These are phyloP conservation scores for Trebouxia sp. DNA, from an alignment of 139 green algal species.

Conservation along the genomic window DNA sequence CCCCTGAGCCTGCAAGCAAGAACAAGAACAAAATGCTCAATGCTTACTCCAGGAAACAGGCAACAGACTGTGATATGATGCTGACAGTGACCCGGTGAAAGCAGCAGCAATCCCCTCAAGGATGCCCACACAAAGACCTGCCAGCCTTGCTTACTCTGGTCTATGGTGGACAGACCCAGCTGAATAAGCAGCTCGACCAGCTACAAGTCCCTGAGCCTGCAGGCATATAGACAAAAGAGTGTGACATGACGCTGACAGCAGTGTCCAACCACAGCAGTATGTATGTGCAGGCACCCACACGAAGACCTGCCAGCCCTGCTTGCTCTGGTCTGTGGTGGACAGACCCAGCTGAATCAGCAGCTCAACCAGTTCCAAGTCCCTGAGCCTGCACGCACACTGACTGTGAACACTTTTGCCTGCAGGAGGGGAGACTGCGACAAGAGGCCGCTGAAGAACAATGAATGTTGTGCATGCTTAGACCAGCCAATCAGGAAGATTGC, in stretches of 20 bases:
- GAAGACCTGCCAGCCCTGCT: constrained; percentile 32
- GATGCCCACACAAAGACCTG: constrained; percentile 38
- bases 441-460: too few relatives aligned
- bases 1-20: too few relatives aligned
- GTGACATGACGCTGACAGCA: too few relatives aligned
- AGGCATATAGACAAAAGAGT: too few relatives aligned
- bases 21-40: too few relatives aligned
- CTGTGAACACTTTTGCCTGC: too few relatives aligned
- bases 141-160: constrained; percentile 28
- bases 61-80: too few relatives aligned
- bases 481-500: too few relatives aligned
- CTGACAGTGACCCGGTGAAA: constrained; percentile 35
- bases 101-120: not conserved
- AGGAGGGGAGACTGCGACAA: too few relatives aligned
- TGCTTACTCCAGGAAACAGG: too few relatives aligned
- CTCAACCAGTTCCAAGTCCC: constrained; percentile 27
- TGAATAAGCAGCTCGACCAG: constrained; percentile 30
- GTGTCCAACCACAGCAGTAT: constrained; percentile 24
- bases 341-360: constrained; percentile 24
- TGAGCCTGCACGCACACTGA: constrained; percentile 21
- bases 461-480: too few relatives aligned
- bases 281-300: constrained; percentile 30
- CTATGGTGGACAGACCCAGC: not conserved
- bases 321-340: not conserved
- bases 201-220: constrained; percentile 28